Conservation (phyloP, 2,329 filamentous ascomycete genomes). For the Pseudogymnoascus sp. region DNA sequence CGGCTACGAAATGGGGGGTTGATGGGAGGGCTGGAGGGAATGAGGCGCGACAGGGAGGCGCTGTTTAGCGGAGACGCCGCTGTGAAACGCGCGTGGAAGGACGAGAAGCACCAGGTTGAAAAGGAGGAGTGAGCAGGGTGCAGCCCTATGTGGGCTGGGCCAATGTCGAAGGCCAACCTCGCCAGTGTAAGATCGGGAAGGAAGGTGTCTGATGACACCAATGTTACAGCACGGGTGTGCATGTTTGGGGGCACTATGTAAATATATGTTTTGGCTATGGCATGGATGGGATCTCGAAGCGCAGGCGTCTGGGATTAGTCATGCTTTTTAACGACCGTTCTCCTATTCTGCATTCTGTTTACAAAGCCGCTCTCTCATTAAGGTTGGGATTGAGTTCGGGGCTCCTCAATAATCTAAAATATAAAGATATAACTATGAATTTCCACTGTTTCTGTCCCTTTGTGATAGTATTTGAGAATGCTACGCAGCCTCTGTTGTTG, state of each 20-base stretch:
- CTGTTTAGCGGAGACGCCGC: not conserved
- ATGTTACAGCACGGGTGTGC: not conserved
- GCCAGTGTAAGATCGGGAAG: not conserved
- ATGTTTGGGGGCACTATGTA: not conserved
- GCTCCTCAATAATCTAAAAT: not conserved
- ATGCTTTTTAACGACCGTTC: not conserved
- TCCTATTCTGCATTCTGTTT: slow-evolving; percentile 10
- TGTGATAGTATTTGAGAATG: not conserved
- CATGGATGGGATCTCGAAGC: slow-evolving; percentile 3
- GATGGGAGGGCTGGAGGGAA: slow-evolving; percentile 63
- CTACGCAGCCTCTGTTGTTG: not conserved
- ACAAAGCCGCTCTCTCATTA: not conserved
- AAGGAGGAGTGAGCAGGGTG: not conserved
- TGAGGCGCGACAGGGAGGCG: slow-evolving; percentile 50
- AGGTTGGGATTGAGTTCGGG: not conserved
- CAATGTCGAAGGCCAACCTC: not conserved
- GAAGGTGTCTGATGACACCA: not conserved
- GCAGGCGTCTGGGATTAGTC: slow-evolving; percentile 11
- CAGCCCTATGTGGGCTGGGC: not conserved
- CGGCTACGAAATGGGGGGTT: slow-evolving; percentile 60
- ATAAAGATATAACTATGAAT: not conserved
- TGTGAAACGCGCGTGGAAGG: not conserved
- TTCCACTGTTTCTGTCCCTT: not conserved
- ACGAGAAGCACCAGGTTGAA: not conserved
- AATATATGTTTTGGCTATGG: slow-evolving; percentile 10